Base-by-base conservation (phyloP, 805 yeast species). In the Priceomyces medius region DNA sequence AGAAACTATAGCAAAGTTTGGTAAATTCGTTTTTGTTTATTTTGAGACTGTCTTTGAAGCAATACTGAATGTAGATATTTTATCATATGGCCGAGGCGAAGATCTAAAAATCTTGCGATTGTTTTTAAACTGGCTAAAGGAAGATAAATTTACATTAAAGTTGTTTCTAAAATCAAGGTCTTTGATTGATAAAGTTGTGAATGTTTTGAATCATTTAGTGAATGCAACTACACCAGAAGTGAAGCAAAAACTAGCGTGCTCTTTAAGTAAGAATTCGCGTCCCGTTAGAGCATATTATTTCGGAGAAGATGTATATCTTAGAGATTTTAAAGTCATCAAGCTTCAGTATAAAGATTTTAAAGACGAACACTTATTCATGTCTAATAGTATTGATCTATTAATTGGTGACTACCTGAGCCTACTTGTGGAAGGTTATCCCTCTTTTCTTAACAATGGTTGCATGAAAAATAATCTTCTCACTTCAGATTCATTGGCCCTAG, bases 261-360 rank as follows among this genome's bases (percentile, higher is more conserved):
- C 48, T 2, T 20, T 45, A 41, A 51, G 37, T 34, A 41, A 35
- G 4, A 41, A 34, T 42, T 37, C 69, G 46, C 65, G 68, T 38
- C 84, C 85, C 12, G 47, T 55, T 6, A 70, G 91, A 57, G 51
- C 57, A 2, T 75, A 79, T 42, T 76, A 74, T 40, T 84, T 83
- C 54, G 61, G 67, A 34, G 91, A 85, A 53, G 93, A 85, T 61
- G 79, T 83, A 10, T 60, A 69, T 17, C 64, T 80, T 48, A 78
- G 77, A 44, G 89, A 82, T 46, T 83, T 80, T 51, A 63, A 68
- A 20, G 75, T 83, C 3, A 65, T 85, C 13, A 74, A 73, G 18
- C 72, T 66, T 47, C 73, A 71, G 39, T 68, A 83, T 41, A 72
- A 71, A 38, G 90, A 83, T 54, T 84, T 83, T 49, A 68, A 81